Percentiles rank a stretch among this genome's conserved stretches.
These are phyloP conservation scores for Colletotrichum paranaense DNA, from an alignment of 2,329 filamentous ascomycete species.

Conservation along the genomic window DNA sequence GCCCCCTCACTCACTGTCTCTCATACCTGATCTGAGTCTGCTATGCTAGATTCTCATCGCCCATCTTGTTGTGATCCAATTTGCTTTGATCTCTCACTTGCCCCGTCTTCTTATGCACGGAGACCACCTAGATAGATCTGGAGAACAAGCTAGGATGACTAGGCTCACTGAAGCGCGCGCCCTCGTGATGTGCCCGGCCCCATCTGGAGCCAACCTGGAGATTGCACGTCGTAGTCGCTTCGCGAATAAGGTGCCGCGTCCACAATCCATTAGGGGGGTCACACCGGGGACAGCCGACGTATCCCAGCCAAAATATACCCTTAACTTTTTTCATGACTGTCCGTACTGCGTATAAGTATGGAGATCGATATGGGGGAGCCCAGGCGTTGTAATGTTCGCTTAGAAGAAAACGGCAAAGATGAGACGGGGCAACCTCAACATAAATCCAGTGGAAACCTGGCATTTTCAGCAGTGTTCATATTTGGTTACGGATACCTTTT, in stretches of 20 bases:
- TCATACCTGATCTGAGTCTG: not conserved
- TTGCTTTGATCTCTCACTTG: not conserved
- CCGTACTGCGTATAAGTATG: not conserved
- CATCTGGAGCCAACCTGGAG: constrained; percentile 4
- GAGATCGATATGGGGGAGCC: constrained; percentile 5
- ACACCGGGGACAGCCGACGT: constrained; percentile 19
- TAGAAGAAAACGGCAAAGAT: constrained; percentile 8
- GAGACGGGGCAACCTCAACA: constrained; percentile 9
- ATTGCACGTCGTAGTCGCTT: constrained; percentile 1
- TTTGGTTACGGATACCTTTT: not conserved
- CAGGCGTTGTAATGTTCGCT: constrained; percentile 21
- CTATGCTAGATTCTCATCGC: not conserved
- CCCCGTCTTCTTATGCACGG: not conserved
- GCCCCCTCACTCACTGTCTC: not conserved
- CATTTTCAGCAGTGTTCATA: not conserved
- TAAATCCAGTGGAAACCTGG: not conserved
- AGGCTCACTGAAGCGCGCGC: not conserved
- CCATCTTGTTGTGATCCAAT: not conserved
- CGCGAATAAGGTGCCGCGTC: not conserved
- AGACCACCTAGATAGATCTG: not conserved
- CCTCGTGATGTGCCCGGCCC: constrained; percentile 31
- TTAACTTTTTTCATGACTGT: not conserved
- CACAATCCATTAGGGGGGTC: constrained; percentile 1
- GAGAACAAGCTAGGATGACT: not conserved
- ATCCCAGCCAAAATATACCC: constrained; percentile 15